Evolutionary conservation across 2,329 filamentous ascomycete genomes (phyloP).

Genomic region (Fusarium pseudograminearum): DNA sequence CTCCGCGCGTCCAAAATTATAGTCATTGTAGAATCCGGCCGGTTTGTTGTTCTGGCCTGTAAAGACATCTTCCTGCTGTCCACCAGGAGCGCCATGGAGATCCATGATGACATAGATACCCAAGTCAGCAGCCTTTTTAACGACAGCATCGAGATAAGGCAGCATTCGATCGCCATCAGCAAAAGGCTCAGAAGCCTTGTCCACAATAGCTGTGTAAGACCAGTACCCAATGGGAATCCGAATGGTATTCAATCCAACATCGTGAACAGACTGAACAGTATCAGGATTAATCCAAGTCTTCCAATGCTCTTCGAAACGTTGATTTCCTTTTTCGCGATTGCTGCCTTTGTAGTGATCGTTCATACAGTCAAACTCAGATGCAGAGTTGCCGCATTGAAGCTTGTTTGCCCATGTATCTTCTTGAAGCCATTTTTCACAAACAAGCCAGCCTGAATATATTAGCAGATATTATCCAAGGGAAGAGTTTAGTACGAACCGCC

Average conservation of each 20-base stretch:
- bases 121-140: conserved; percentile 27
- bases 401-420: conserved; percentile 20
- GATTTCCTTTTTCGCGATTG: conserved; percentile 28
- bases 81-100: conserved; percentile 33
- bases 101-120: conserved; percentile 39
- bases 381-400: conserved; percentile 19
- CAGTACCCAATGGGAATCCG: conserved; percentile 39
- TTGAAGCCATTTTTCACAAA: conserved; percentile 31
- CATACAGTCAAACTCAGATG: conserved; percentile 38
- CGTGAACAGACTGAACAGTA: conserved; percentile 37
- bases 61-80: conserved; percentile 36
- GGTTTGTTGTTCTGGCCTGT: conserved; percentile 37
- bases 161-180: conserved; percentile 33
- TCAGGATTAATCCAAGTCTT: conserved; percentile 33
- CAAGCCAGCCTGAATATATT: conserved; percentile 22
- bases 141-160: conserved; percentile 33
- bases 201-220: conserved; percentile 33
- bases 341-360: conserved; percentile 24
- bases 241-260: conserved; percentile 37
- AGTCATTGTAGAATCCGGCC: conserved; percentile 33
- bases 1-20: conserved; percentile 35
- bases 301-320: conserved; percentile 31
- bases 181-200: conserved; percentile 31
- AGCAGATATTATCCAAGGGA: rapidly evolving
- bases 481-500: background rate